A percentile compares a stretch with the other conserved stretches of the same genome.
phyloP scores from a whole-genome alignment of 768 basidiomycete genomes.

The Termitomyces sp. region DNA sequence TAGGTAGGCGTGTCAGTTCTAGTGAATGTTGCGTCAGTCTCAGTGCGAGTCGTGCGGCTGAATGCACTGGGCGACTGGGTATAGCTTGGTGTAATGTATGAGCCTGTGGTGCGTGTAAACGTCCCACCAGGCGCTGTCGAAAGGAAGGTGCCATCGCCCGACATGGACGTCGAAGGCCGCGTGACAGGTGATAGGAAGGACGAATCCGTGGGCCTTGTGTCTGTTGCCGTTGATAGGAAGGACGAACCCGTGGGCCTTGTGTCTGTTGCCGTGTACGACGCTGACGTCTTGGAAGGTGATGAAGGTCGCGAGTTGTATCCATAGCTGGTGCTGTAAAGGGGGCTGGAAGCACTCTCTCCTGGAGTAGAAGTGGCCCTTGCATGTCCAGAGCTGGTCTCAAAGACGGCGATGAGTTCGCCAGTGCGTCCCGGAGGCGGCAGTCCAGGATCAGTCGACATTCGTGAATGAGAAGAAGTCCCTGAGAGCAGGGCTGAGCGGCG shows the following conservation, averaged over 20 bases:
- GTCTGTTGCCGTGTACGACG: slow-evolving; percentile 31
- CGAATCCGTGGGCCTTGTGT: slow-evolving; percentile 25
- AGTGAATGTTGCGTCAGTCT: slow-evolving; percentile 16
- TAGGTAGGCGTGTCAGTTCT: neutral
- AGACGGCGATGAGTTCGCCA: slow-evolving; percentile 69
- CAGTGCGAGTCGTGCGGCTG: slow-evolving; percentile 15
- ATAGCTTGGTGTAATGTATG: slow-evolving; percentile 29
- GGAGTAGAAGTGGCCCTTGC: slow-evolving; percentile 50
- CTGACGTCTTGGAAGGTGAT: slow-evolving; percentile 39
- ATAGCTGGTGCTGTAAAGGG: slow-evolving; percentile 26
- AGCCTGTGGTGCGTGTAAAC: slow-evolving; percentile 19
- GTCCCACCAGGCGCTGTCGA: slow-evolving; percentile 23
- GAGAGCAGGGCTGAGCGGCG: slow-evolving; percentile 41
- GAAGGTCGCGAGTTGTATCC: slow-evolving; percentile 37
- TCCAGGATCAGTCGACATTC: slow-evolving; percentile 54
- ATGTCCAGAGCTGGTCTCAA: slow-evolving; percentile 50
- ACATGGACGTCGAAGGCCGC: slow-evolving; percentile 17
- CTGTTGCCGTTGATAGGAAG: slow-evolving; percentile 24
- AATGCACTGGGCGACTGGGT: slow-evolving; percentile 34
- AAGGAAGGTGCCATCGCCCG: slow-evolving; percentile 19
- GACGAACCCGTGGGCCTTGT: slow-evolving; percentile 29
- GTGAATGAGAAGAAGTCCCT: slow-evolving; percentile 37
- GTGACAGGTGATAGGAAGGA: slow-evolving; percentile 38
- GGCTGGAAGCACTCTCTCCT: slow-evolving; percentile 31
- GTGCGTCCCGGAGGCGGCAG: slow-evolving; percentile 52